These are phyloP conservation scores for Exobasidium rhododendri DNA, from an alignment of 1,284 basidiomycete species.

Conservation along the genomic window DNA sequence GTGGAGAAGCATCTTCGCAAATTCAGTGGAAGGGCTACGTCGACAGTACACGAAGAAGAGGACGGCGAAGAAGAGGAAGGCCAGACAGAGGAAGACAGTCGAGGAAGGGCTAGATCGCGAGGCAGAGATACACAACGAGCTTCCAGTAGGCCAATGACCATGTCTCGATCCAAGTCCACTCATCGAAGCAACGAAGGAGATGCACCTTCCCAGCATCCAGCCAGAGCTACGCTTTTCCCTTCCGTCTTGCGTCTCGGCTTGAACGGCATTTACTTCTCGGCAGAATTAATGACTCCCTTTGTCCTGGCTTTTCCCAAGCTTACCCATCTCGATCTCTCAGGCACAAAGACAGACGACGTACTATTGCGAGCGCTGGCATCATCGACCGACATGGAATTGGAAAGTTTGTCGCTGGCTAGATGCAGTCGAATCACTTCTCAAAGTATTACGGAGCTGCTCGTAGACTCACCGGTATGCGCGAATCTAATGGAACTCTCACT, in stretches of 20 bases:
- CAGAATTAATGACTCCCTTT: conserved; percentile 72
- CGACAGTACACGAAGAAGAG: conserved; percentile 32
- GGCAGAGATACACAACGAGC: conserved; percentile 8
- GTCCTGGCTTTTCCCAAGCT: conserved; percentile 79
- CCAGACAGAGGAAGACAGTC: not conserved
- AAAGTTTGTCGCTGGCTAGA: conserved; percentile 79
- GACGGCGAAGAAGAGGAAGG: conserved; percentile 5
- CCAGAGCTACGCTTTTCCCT: conserved; percentile 61
- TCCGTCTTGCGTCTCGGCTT: conserved; percentile 78
- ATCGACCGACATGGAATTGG: conserved; percentile 66
- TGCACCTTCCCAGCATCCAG: conserved; percentile 37
- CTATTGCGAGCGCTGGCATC: conserved; percentile 69
- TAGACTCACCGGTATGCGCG: conserved; percentile 64
- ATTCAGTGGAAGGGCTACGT: conserved; percentile 53
- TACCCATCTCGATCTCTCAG: conserved; percentile 67
- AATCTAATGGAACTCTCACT: conserved; percentile 76
- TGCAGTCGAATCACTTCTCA: conserved; percentile 79
- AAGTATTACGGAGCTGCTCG: conserved; percentile 72
- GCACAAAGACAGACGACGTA: conserved; percentile 71
- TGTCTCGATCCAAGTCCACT: conserved; percentile 10
- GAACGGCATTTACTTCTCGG: conserved; percentile 75
- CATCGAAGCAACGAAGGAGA: conserved; percentile 10
- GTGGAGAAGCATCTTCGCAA: conserved; percentile 67
- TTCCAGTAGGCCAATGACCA: not conserved
- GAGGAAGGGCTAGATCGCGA: conserved; percentile 12